Evolutionary conservation across 257 asterid species (phyloP), one percentile per base, ranked within the genome.

Genomic region (Primulina eburnea): DNA sequence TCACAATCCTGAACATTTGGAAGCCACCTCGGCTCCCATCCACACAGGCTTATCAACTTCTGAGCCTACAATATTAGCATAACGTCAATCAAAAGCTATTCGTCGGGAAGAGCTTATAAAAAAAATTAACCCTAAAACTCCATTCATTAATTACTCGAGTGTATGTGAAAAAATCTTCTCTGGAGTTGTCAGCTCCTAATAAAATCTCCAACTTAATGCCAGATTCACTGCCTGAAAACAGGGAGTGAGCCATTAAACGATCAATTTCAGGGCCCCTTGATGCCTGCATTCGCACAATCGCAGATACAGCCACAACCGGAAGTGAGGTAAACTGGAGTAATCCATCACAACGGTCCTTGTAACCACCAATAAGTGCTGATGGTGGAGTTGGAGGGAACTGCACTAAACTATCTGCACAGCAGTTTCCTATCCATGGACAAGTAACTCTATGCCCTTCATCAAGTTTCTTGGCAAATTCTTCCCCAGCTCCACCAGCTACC

Each of bases 1-100:
- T 91, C 99, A 79, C 93, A 94, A 73, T 94, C 99, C 87, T 89
- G 99, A 77, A 94, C 76, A 84, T 94, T 94, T 75, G 96, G 96
- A 73, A 94, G 97, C 99, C 99, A 94, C 82, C 99, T 86, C 35
- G 99, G 96, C 75, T 94, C 99, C 99, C 99, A 94, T 79, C 99
- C 99, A 76, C 99, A 94, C 38, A 94, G 88, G 79, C 99, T 94
- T 76, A 91, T 89, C 79, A 94, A 73, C 89, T 88, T 94, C 77
- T 91, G 96, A 64, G 96, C 96, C 99, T 94, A 82, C 77, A 81
- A 79, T 68, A 65, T 24, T 67, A 52, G 34, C 24, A 50, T 35
- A 78, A 47, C 60, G 26, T 29, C 61, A 65, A 40, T 66, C 35
- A 73, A 33, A 21, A 61, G 68, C 56, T 16, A 77, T 18, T 62